Base-by-base conservation (phyloP, 2,329 filamentous ascomycete genomes). In the Grosmannia clavigera region DNA sequence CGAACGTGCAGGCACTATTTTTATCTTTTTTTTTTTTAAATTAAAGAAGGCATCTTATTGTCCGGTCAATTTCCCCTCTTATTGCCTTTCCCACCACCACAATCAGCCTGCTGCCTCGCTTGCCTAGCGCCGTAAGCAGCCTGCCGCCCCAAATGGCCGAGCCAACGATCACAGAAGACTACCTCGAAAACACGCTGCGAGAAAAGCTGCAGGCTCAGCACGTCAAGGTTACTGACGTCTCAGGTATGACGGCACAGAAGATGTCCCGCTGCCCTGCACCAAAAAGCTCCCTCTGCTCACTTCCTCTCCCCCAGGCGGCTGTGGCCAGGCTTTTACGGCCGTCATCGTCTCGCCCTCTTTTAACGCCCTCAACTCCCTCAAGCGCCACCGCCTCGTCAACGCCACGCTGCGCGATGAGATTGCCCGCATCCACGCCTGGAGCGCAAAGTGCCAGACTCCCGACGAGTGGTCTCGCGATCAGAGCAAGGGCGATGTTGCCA, bases 391-490 rank as follows among this genome's bases (percentile, higher is more conserved):
- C 52, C 80, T 95, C 64, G 91, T 95, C 67, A 96, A 96, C 74
- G 81, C 81, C 19, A 84, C 85, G 5, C 78, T 96, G 67, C 92
- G 91, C 76, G 82, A 86, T 55, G 91, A 96, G 75, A 95, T 96
- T 71, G 88, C 89, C 19, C 83, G 82, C 65, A 95, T 96, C 67
- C 92, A 96, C 76, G 92, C 92, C 48, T 96, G 92, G 92, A 95
- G 90, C 60, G 90, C 91, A 33, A 95, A 91, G 75, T 96, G 92
- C 72, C 88, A 91, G 76, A 96, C 92, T 10, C 89, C 90, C 0
- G 89, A 91, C 68, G 90, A 96, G 76, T 95, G 88, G 84, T 83
- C 89, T 75, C 84, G 82, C 72, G 81, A 87, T 53, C 57, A 50
- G 40, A 35, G 72, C 67, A 35, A 22, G 2, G 79, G 71, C 67